Evolutionary conservation across 1,284 basidiomycete genomes (phyloP), one percentile per base, ranked within the genome.

Genomic region (Sanghuangporus weigelae): DNA sequence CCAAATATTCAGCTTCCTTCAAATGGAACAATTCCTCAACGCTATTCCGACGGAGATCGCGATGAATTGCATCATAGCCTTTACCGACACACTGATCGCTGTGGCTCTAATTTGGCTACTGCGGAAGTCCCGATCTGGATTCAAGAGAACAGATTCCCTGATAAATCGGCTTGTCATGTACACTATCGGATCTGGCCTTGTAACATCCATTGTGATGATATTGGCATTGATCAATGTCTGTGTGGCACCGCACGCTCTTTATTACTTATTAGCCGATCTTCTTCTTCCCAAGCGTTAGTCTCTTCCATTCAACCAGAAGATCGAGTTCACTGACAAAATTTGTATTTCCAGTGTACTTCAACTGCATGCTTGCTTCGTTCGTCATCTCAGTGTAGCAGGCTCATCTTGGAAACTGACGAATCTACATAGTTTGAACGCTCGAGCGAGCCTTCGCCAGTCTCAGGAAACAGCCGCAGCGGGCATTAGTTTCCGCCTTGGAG

Each of bases 111-210:
- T 63, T 23, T 57, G 42, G 23, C 48, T 63, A 16, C 53, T 67
- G 3, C 31, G 59, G 8, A 38, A 36, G 3, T 39, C 16, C 4
- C 23, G 57, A 8, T 55, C 57, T 0, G 63, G 64, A 2, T 60
- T 63, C 51, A 36, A 46, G 39, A 26, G 40, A 38, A 62, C 63
- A 2, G 54, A 67, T n/a, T 50, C 53, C 11, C 39, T 64, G 40
- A 46, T 67, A n/a, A 60, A 64, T 23, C 42, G 57, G 7, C 42
- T 67, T 21, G 59, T 67, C 44, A 38, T 48, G 21, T 63, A 64
- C 50, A 23, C 54, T 14, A 42, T 67, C 62, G 44, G 69, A 50
- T 16, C 62, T 16, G 70, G 71, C 48, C 57, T 55, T 58, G 68
- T 69, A 4, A 66, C 60, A 6, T 23, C 36, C 31, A 11, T 60